Conservation (phyloP, 768 basidiomycete genomes). For the Butyriboletus loyo region DNA sequence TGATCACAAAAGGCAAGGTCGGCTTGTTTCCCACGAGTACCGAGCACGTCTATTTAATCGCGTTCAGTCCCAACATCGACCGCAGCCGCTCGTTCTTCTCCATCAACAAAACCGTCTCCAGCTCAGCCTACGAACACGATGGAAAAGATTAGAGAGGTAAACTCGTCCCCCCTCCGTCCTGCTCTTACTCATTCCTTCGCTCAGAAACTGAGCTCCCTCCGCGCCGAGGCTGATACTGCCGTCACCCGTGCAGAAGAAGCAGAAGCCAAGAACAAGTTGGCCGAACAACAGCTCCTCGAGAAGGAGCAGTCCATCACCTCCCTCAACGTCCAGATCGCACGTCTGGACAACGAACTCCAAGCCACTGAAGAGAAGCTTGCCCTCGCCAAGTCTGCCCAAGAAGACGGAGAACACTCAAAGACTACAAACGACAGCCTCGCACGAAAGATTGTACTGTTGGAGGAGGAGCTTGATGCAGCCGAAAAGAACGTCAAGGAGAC, state of each 20-base stretch:
- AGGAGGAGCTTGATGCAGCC: constrained; percentile 92
- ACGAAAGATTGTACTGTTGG: constrained; percentile 87
- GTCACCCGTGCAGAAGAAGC: constrained; percentile 82
- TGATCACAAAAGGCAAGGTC: constrained; percentile 35
- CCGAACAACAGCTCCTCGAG: constrained; percentile 68
- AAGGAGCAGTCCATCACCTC: constrained; percentile 88
- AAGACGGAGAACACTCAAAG: constrained; percentile 69
- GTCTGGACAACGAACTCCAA: constrained; percentile 67
- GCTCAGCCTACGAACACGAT: constrained; percentile 28
- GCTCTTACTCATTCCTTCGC: background rate
- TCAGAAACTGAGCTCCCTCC: constrained; percentile 76
- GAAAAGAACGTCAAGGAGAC: constrained; percentile 98
- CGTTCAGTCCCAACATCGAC: constrained; percentile 17
- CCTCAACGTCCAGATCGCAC: constrained; percentile 63
- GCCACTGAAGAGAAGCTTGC: constrained; percentile 63
- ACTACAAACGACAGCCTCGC: constrained; percentile 67
- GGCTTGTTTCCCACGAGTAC: constrained; percentile 34
- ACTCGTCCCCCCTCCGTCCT: rapidly evolving
- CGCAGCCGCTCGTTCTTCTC: constrained; percentile 7
- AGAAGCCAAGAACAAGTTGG: constrained; percentile 78
- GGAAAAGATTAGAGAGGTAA: constrained; percentile 50
- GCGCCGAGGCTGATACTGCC: constrained; percentile 81
- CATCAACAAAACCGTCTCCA: background rate
- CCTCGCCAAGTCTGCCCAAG: constrained; percentile 60
- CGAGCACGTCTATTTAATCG: constrained; percentile 20